Evolutionary conservation across 371 early-diverging fungal genomes (phyloP).

Genomic region (Blakeslea trispora): DNA sequence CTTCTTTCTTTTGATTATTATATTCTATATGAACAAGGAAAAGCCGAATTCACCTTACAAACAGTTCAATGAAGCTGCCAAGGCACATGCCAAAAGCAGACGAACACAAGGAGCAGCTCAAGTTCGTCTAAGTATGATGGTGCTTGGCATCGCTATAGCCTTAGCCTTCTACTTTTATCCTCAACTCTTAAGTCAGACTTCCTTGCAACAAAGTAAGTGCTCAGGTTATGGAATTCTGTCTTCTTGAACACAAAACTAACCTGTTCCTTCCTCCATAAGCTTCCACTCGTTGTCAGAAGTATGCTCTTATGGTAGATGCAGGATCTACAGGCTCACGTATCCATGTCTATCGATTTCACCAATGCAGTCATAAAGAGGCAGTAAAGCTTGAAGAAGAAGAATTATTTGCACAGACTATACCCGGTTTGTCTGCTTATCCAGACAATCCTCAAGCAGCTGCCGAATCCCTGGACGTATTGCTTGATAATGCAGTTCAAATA

Average conservation of each 20-base stretch:
- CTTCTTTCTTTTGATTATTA: neutral
- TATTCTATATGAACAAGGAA: neutral
- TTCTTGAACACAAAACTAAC: too few relatives aligned
- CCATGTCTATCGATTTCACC: conserved; percentile 91
- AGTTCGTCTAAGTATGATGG: conserved; percentile 12
- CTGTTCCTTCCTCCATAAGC: neutral
- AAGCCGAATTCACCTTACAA: conserved; percentile 5
- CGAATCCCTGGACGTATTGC: conserved; percentile 73
- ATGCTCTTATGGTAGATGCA: conserved; percentile 90
- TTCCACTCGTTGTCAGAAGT: conserved; percentile 35
- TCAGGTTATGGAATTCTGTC: neutral
- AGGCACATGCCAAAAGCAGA: conserved; percentile 7
- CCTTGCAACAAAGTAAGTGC: neutral
- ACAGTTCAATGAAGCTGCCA: conserved; percentile 12
- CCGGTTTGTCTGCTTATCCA: conserved; percentile 82
- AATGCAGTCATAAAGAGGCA: conserved; percentile 59
- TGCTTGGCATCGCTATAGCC: conserved; percentile 11
- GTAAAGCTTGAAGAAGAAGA: conserved; percentile 64
- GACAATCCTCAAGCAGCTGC: conserved; percentile 80
- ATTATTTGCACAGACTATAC: conserved; percentile 83
- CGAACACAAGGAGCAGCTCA: conserved; percentile 4
- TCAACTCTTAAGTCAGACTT: neutral
- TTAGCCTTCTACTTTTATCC: conserved; percentile 9
- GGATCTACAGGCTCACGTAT: conserved; percentile 97
- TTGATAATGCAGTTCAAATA: conserved; percentile 67